Evolutionary conservation across 441 rosid species (phyloP).

Genomic region (Populus tomentosa): DNA sequence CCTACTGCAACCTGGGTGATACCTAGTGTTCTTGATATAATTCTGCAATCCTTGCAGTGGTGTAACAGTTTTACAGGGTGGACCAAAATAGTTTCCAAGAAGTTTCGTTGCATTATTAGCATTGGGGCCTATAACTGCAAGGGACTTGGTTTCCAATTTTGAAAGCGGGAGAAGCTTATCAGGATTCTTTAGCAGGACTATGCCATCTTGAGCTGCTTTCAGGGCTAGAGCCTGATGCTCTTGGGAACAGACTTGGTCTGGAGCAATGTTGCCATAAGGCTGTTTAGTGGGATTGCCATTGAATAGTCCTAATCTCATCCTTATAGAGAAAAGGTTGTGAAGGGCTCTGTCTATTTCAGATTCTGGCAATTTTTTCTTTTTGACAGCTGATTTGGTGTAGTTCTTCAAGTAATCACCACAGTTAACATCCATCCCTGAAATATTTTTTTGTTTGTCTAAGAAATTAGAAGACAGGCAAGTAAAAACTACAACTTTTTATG

Average conservation of each 20-base stretch:
- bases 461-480: not conserved
- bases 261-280: constrained; percentile 58
- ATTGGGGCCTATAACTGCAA: constrained; percentile 82
- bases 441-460: not conserved
- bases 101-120: constrained; percentile 48
- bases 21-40: constrained; percentile 44
- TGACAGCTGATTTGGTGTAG: constrained; percentile 66
- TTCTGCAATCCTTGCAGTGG: constrained; percentile 58
- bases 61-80: constrained; percentile 53
- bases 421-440: constrained; percentile 79
- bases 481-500: not conserved
- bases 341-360: constrained; percentile 65
- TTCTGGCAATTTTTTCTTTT: constrained; percentile 52
- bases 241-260: constrained; percentile 57
- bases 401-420: constrained; percentile 65
- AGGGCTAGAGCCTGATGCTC: constrained; percentile 75
- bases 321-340: constrained; percentile 61
- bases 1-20: constrained; percentile 50
- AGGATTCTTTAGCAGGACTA: constrained; percentile 70
- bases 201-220: constrained; percentile 77
- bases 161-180: constrained; percentile 48
- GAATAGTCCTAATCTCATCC: constrained; percentile 86
- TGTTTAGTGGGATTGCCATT: constrained; percentile 54
- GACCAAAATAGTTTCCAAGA: constrained; percentile 76
- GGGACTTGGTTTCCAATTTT: constrained; percentile 35